Conservation (phyloP, 2,329 filamentous ascomycete genomes). For the Chaetomium sp. region DNA sequence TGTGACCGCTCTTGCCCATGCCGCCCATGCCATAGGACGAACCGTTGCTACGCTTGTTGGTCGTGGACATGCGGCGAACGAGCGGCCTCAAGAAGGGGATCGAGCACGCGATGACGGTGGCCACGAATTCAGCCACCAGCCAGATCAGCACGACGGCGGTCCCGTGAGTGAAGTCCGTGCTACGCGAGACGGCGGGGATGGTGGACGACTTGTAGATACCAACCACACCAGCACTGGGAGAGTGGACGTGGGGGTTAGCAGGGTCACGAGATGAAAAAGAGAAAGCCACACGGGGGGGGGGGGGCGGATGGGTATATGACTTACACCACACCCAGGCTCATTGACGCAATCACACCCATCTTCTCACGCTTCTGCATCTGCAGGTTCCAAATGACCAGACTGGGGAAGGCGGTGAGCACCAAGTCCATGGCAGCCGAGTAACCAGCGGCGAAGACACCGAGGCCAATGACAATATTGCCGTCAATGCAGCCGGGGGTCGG, state of each 20-base stretch:
- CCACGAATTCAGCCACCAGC: constrained; percentile 49
- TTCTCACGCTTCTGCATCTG: background rate
- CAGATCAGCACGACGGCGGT: constrained; percentile 13
- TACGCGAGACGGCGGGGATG: constrained; percentile 15
- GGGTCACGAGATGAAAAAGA: background rate
- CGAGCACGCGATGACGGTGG: constrained; percentile 45
- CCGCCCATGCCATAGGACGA: constrained; percentile 16
- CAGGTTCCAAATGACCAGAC: background rate
- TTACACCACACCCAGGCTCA: background rate
- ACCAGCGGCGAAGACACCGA: background rate
- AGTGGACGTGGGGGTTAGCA: background rate
- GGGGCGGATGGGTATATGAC: background rate
- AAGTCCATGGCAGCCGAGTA: background rate
- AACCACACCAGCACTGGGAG: constrained; percentile 16
- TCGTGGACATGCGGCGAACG: background rate
- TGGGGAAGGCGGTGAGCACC: background rate
- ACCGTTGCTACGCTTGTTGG: constrained; percentile 3
- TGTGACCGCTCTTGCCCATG: constrained; percentile 2
- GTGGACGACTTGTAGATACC: constrained; percentile 23
- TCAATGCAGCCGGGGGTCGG: constrained; percentile 15
- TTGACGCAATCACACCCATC: background rate
- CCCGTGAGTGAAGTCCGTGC: constrained; percentile 9
- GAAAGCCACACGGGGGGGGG: background rate
- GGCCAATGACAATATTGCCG: background rate
- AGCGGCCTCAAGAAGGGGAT: background rate